Base-by-base conservation (phyloP, 441 rosid species). In the Theobroma grandiflorum region DNA sequence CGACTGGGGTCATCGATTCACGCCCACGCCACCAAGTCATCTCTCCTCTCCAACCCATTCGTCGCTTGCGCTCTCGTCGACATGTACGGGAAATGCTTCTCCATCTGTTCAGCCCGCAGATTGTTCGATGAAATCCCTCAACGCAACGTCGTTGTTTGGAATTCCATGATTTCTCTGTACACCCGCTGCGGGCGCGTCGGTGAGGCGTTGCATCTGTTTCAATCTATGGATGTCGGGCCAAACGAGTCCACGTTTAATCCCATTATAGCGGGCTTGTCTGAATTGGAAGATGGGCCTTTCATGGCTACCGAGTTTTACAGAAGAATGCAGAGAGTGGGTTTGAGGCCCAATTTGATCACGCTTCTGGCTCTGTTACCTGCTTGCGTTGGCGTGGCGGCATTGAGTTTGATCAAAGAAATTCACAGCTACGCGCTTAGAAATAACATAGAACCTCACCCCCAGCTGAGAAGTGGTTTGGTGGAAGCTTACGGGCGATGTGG, bases 41-140 rank as follows among this genome's bases (percentile, higher is more conserved):
- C 86, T 55, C 77, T 90, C 20, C 40, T 90, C 0, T 68, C 86
- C 0, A 92, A 88, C 86, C 85, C 87, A 18, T 89, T 88, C 71
- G 90, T 91, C 1, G 86, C 92, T 0, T 86, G 89, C 42, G 89
- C 93, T 35, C 81, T 93, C 71, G 83, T 91, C 26, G 87, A 82
- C 31, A 35, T 88, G 85, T 91, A 91, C 14, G 87, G 90, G 0
- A 90, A 90, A 84, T 89, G 93, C 76, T 75, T 88, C 12, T 84
- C 85, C 12, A 72, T 90, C 43, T 79, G 78, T 8, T 50, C 78
- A 37, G 97, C 93, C 2, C 85, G 86, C 57, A 84, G 84, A 50
- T 76, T 91, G 93, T 91, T 91, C 87, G 91, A 89, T 50, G 95
- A 93, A 90, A 89, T 89, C 84, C 85, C 91, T 86, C 79, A 61